Evolutionary conservation across 1,139 yeast genomes (phyloP), one percentile per base, ranked within the genome.

Genomic region (Geotrichum europaeum): DNA sequence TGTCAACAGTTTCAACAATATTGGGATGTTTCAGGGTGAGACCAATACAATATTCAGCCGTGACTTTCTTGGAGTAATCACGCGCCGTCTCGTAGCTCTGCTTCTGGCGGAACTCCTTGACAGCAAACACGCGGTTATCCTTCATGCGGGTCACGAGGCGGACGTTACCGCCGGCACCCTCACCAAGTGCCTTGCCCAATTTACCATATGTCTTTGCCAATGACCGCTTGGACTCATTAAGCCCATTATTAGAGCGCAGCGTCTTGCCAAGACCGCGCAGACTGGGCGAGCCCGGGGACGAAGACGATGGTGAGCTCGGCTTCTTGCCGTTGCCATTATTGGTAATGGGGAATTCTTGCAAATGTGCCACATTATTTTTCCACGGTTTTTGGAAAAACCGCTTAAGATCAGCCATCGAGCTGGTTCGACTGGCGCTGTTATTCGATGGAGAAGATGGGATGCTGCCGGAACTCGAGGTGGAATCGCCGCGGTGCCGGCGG

Each of bases 91-190:
- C 98, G 69, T 82, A 84, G 60, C 85, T 84, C 67, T 87, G 84
- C 70, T 89, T 84, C 45, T 88, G 81, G 65, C 97, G 82, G 73
- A 91, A 92, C 73, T 91, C 97, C 73, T 92, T 92, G 49, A 92
- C 97, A 0, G 98, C 98, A 79, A 89, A 91, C 2, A 87, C 81
- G 64, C 81, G 81, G 62, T 83, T 83, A 73, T 91, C 97, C 30
- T 81, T 73, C 53, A 83, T 77, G 68, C 96, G 78, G 51, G 81
- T 85, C 40, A 90, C 86, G 59, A 92, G 77, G 68, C 86, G 83
- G 45, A 92, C 98, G 2, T 94, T 82, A 4, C 98, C 98, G 51
- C 98, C 98, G 2, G 97, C 97, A 62, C 98, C 98, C 12, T 96
- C 96, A 55, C 98, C 98, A 53, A 92, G 79, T 62, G 84, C 87